Base-by-base conservation (phyloP, 768 basidiomycete genomes). In the Stropharia rugosoannulata region DNA sequence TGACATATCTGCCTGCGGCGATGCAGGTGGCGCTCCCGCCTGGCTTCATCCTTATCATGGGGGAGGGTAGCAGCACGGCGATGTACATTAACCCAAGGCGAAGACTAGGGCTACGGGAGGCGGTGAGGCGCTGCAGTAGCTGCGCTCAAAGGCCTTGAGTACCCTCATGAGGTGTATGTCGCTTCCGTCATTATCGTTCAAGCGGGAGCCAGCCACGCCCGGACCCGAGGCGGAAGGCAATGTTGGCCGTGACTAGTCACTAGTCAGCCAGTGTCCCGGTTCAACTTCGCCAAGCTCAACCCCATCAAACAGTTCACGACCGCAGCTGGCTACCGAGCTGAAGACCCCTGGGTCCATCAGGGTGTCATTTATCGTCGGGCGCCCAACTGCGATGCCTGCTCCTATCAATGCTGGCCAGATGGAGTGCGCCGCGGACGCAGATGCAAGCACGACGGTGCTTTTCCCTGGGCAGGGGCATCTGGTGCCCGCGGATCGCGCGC, bases 121-220 rank as follows among this genome's bases (percentile, higher is more conserved):
- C 11, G 36, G 18, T 8, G 35, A 43, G 22, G 60, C n/a, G n/a
- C n/a, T 58, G 40, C 60, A 59, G 15, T 35, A 53, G 13, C 55
- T 60, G 15, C 61, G 54, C 39, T 48, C 57, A 16, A 63, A 54
- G 40, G 57, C 60, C 11, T 60, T 65, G 18, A 56, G 64, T 22
- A 61, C 59, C 27, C 62, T 63, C 47, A 60, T 65, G 27, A 50
- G 60, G 22, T 62, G 60, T n/a, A 59, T 65, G 2, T 63, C 64
- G 19, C 40, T 63, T 16, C 64, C 59, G 36, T 59, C 62, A 7
- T 51, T 50, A n/a, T n/a, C n/a, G n/a, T n/a, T n/a, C 36, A 62
- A 56, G 54, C 58, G 50, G 49, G 62, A 63, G 40, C 7, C 55
- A 11, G 22, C 47, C 9, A 22, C 55, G n/a, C n/a, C 42, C 38